A percentile compares a stretch with the other conserved stretches of the same genome.
Evolutionary conservation across 169 alveolate species (phyloP).

Genomic region (Eimeria zaria): DNA sequence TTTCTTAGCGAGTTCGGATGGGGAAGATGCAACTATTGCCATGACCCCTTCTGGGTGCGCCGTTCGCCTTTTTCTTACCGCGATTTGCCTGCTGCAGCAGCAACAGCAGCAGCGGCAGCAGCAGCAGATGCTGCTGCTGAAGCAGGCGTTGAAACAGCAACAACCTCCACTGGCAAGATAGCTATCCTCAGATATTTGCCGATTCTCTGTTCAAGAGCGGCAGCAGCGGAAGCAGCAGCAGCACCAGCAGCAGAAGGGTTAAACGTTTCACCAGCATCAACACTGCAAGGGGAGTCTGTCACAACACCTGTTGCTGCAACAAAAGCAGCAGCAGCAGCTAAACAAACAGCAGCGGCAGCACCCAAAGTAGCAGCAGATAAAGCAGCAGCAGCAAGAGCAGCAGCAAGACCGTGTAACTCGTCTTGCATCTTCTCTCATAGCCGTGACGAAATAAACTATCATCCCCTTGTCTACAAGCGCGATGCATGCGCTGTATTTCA

Average conservation of each 20-base stretch:
- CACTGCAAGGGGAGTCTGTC: not conserved
- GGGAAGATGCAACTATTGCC: constrained; percentile 33
- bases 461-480: constrained; percentile 25
- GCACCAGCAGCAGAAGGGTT: constrained; percentile 6
- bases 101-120: constrained; percentile 60
- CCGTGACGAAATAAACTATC: not conserved
- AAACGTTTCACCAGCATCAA: not conserved
- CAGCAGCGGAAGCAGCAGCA: constrained; percentile 3
- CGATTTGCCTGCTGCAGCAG: constrained; percentile 36
- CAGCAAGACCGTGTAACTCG: not conserved
- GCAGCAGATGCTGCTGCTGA: constrained; percentile 58
- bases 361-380: not conserved
- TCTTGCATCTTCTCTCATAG: constrained; percentile 42
- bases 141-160: constrained; percentile 32
- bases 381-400: constrained; percentile 15
- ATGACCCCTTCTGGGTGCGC: constrained; percentile 35
- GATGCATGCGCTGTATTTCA: not conserved
- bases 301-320: not conserved
- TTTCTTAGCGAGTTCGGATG: constrained; percentile 22
- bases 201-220: constrained; percentile 13
- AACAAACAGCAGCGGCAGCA: constrained; percentile 2
- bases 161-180: not conserved
- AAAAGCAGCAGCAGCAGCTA: constrained; percentile 5
- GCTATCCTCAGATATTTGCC: constrained; percentile 27
- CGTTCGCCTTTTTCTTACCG: constrained; percentile 28